These are phyloP conservation scores for Cornus suecica DNA, from an alignment of 148 eudicot species.

Conservation along the genomic window DNA sequence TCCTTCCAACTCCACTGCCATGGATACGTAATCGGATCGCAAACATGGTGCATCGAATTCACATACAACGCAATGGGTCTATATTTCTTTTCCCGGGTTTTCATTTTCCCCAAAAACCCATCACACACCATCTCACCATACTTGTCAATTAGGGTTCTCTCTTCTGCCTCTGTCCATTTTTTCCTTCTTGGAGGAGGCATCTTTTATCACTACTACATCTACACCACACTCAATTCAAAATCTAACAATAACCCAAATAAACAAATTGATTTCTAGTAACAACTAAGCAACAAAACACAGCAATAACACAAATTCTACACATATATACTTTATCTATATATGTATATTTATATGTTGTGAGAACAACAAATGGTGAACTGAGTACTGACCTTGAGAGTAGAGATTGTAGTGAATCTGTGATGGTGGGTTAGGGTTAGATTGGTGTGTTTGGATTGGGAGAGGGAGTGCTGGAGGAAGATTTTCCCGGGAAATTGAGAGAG, in stretches of 20 bases:
- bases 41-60: conserved; percentile 62
- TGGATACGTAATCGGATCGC: conserved; percentile 66
- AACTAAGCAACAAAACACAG: not conserved
- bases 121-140: conserved; percentile 66
- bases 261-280: not conserved
- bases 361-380: not conserved
- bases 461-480: not conserved
- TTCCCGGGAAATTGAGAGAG: conserved; percentile 1
- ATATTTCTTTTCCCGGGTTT: conserved; percentile 85
- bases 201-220: conserved; percentile 15
- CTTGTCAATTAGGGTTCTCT: conserved; percentile 72
- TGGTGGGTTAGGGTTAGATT: not conserved
- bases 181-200: conserved; percentile 70
- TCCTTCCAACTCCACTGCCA: conserved; percentile 99
- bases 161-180: conserved; percentile 93
- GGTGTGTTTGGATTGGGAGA: not conserved
- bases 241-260: not conserved
- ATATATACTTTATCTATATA: no score
- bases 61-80: conserved; percentile 82
- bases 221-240: conserved; percentile 19
- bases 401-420: conserved; percentile 2
- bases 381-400: conserved; percentile 11
- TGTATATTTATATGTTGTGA: no score
- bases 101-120: conserved; percentile 82
- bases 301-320: not conserved